Evolutionary conservation across 768 basidiomycete genomes (phyloP).

Genomic region (Gloeophyllum trabeum): DNA sequence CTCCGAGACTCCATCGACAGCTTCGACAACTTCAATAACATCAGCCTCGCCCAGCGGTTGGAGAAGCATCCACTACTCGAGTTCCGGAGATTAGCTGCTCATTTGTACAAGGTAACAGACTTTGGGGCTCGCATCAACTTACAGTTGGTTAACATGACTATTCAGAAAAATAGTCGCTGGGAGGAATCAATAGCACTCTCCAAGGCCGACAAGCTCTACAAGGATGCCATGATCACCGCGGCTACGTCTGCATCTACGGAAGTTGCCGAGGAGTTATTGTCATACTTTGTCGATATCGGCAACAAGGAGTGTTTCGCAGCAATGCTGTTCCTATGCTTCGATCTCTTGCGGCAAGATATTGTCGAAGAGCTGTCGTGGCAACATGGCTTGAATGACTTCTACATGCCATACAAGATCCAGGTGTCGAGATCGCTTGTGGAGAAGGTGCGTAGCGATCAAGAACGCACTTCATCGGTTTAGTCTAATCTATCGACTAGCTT

Average conservation of each 20-base stretch:
- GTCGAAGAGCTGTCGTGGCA: slow-evolving; percentile 96
- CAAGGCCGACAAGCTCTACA: slow-evolving; percentile 95
- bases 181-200: slow-evolving; percentile 93
- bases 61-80: slow-evolving; percentile 89
- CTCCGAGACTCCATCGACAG: slow-evolving; percentile 96
- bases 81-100: slow-evolving; percentile 89
- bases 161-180: slow-evolving; percentile 88
- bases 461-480: slow-evolving; percentile 2
- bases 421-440: slow-evolving; percentile 70
- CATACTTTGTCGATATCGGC: slow-evolving; percentile 97
- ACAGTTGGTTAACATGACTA: background rate
- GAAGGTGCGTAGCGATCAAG: slow-evolving; percentile 32
- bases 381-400: slow-evolving; percentile 92
- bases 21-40: slow-evolving; percentile 96
- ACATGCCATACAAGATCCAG: slow-evolving; percentile 94
- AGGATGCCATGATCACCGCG: slow-evolving; percentile 91
- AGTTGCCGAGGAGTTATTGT: slow-evolving; percentile 88
- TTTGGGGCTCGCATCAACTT: background rate
- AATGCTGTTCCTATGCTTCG: slow-evolving; percentile 85
- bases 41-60: slow-evolving; percentile 72
- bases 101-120: slow-evolving; percentile 80
- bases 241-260: slow-evolving; percentile 76
- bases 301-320: slow-evolving; percentile 98
- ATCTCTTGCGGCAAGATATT: slow-evolving; percentile 85
- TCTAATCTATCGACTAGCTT: slow-evolving; percentile 32